These are phyloP conservation scores for Cymbidium sinense DNA, from an alignment of 106 monocot genomes.

Conservation along the genomic window DNA sequence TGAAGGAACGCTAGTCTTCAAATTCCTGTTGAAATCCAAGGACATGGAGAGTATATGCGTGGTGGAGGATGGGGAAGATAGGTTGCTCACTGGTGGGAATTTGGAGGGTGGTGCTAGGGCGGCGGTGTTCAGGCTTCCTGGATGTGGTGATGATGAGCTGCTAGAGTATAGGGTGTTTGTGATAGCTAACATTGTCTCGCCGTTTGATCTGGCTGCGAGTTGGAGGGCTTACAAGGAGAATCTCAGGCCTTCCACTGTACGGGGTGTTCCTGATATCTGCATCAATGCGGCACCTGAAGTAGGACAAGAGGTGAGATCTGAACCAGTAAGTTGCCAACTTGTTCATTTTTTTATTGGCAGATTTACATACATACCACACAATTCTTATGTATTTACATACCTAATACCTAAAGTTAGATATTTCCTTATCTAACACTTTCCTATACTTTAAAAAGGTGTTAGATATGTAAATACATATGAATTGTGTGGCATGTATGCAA, in stretches of 20 bases:
- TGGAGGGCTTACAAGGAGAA: constrained; percentile 85
- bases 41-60: constrained; percentile 35
- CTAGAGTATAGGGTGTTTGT: constrained; percentile 48
- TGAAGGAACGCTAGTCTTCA: constrained; percentile 75
- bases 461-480: no score
- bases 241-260: constrained; percentile 62
- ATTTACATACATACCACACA: no score
- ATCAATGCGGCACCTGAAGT: constrained; percentile 35
- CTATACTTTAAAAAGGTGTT: no score
- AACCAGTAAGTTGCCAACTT: background rate
- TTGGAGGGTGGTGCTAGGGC: constrained; percentile 37
- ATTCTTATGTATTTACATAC: no score
- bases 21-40: constrained; percentile 75
- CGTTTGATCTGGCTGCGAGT: constrained; percentile 84
- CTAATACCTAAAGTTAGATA: no score
- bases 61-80: constrained; percentile 64
- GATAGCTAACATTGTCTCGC: constrained; percentile 53
- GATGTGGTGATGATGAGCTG: constrained; percentile 20
- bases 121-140: constrained; percentile 37
- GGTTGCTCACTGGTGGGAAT: constrained; percentile 49
- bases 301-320: constrained; percentile 38
- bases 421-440: no score
- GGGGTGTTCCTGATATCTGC: constrained; percentile 69
- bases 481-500: no score
- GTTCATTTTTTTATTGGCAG: background rate